Evolutionary conservation across 352 stramenopile genomes (phyloP).

Genomic region (Phytophthora uliginosa): DNA sequence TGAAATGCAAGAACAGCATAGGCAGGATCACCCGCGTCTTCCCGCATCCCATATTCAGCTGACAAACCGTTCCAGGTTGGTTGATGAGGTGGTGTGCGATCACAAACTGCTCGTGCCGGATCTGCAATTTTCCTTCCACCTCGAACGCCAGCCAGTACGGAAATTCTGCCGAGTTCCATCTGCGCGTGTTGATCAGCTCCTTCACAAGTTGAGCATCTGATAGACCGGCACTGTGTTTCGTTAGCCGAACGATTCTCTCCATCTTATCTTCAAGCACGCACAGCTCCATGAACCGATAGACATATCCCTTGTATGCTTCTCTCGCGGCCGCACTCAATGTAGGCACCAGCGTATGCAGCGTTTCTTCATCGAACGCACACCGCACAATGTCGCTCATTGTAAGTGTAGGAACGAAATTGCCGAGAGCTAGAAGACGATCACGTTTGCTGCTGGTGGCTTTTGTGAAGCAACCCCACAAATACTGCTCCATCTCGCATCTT

Average conservation of each 20-base stretch:
- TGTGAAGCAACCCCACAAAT: slow-evolving; percentile 16
- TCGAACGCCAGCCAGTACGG: slow-evolving; percentile 92
- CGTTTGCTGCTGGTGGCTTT: slow-evolving; percentile 11
- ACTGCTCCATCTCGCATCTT: slow-evolving; percentile 26
- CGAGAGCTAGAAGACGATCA: slow-evolving; percentile 26
- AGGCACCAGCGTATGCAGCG: slow-evolving; percentile 38
- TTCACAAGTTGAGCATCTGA: slow-evolving; percentile 49
- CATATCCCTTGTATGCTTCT: slow-evolving; percentile 21
- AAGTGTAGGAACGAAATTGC: slow-evolving; percentile 36
- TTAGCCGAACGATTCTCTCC: slow-evolving; percentile 40
- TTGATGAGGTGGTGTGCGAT: slow-evolving; percentile 79
- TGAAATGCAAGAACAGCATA: slow-evolving; percentile 89
- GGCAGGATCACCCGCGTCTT: slow-evolving; percentile 91
- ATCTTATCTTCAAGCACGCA: slow-evolving; percentile 87
- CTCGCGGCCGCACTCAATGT: slow-evolving; percentile 25
- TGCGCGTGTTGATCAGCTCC: slow-evolving; percentile 54
- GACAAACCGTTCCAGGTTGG: slow-evolving; percentile 69
- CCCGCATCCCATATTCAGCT: slow-evolving; percentile 91
- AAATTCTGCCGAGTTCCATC: slow-evolving; percentile 64
- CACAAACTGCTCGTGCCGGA: slow-evolving; percentile 84
- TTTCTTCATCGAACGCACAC: slow-evolving; percentile 46
- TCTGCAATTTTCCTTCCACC: slow-evolving; percentile 82
- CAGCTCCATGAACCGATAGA: slow-evolving; percentile 58
- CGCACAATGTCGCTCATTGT: slow-evolving; percentile 50
- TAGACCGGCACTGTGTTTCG: not conserved